Evolutionary conservation across 257 asterid species (phyloP), one percentile per base, ranked within the genome.

Genomic region (Solanum bulbocastanum): DNA sequence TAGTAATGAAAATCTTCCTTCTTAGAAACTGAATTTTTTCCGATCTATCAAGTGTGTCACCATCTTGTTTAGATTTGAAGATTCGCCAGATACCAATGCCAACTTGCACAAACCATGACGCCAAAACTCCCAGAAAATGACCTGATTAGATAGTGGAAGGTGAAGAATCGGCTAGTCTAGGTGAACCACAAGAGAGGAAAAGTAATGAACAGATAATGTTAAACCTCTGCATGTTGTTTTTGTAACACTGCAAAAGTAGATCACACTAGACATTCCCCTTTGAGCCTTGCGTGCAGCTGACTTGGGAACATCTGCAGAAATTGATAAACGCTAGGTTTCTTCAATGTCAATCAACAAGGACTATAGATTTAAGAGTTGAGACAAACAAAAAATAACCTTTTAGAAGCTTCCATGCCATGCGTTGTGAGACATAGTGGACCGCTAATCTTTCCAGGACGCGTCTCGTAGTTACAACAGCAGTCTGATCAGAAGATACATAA

Each of bases 401-500:
- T 91, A 97, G 96, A 88, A 97, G 98, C 88, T 97, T 97, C 95
- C 98, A 96, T 69, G 99, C 99, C 94, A 95, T 84, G 73, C 97
- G 94, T 76, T 89, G 98, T 69, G 99, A 97, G 87, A 92, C 93
- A 87, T 94, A 91, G 76, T 95, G 94, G 75, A 95, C 95, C 6
- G 97, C 93, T 68, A 97, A 90, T 89, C 99, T 93, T 90, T 97
- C 98, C 83, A 97, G 93, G 81, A 95, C 78, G 5, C 98, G 94
- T 76, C 98, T 92, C 4, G 97, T 97, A n/a, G 99, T 97, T 58
- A 90, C 90, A 71, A 97, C 98, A 33, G 93, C 93, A 52, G 94
- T 92, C 98, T 95, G 91, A 88, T 82, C 66, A 42, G 60, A 18
- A 88, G 62, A 74, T 35, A 79, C 35, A 83, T 65, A 18, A n/a